Percentiles rank a stretch among this genome's conserved stretches.
Conservation (phyloP, 805 yeast species). For the Scheffersomyces spartinae region DNA sequence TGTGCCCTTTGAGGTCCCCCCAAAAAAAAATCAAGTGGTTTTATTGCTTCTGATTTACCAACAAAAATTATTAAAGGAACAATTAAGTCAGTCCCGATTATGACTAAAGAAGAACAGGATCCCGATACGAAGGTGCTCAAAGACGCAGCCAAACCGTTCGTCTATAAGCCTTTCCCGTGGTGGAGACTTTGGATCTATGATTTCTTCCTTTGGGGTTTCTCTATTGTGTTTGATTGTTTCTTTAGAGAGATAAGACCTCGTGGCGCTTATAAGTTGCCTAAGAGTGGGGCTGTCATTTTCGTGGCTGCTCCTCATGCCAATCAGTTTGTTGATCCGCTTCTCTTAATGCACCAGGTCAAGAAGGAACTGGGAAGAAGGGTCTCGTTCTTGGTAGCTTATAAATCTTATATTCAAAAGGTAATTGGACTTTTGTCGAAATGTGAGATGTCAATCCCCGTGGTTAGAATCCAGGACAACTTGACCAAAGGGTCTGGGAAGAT, state of each 20-base stretch:
- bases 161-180: no score
- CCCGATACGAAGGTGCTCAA: no score
- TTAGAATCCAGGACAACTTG: conserved; percentile 83
- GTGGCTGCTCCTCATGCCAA: conserved; percentile 98
- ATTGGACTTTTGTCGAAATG: conserved; percentile 70
- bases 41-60: no score
- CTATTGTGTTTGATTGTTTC: conserved; percentile 43
- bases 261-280: conserved; percentile 66
- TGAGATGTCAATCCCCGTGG: conserved; percentile 82
- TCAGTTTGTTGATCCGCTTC: conserved; percentile 75
- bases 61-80: no score
- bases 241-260: conserved; percentile 84
- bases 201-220: conserved; percentile 20
- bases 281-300: conserved; percentile 74
- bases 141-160: no score
- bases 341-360: conserved; percentile 73
- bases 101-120: no score
- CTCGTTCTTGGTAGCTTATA: conserved; percentile 78
- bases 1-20: no score
- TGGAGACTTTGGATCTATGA: conserved; percentile 17
- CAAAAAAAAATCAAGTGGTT: no score
- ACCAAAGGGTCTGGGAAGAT: conserved; percentile 57
- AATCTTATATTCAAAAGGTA: conserved; percentile 50
- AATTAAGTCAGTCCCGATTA: no score
- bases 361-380: conserved; percentile 55